Evolutionary conservation across 2,329 filamentous ascomycete species (phyloP), one percentile per base, ranked within the genome.

Genomic region (Alternaria angustiovoidea): DNA sequence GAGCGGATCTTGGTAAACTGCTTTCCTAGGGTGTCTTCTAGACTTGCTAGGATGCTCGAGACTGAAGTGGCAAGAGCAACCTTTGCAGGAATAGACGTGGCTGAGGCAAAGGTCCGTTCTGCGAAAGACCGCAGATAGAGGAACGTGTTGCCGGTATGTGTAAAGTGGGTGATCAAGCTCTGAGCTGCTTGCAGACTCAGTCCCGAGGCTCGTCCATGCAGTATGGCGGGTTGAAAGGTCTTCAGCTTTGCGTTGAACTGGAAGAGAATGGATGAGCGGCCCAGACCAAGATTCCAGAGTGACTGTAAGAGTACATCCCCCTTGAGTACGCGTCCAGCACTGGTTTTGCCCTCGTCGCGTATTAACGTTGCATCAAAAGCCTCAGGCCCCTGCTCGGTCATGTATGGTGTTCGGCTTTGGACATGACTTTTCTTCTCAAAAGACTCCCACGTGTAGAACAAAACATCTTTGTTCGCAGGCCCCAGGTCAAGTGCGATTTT

Each of bases 211-310:
- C 83, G 77, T 1, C 83, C 76, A 54, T 83, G 75, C 4, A 77
- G 68, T 36, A 85, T 72, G 4, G 75, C 75, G 39, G 77, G 80
- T 39, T 79, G 75, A 67, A 94, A 92, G 0, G 79, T 80, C 24
- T 77, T 78, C 28, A 82, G 81, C 3, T 81, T 80, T 2, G 81
- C 74, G 51, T 89, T 81, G 83, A 87, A 92, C 0, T 78, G 72
- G 74, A 92, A 95, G 34, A 95, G 84, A 2, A 90, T 82, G 0
- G 91, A 94, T 39, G 88, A 89, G 48, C 91, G 84, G 0, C 91
- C 92, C 6, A 93, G 84, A 0, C 88, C 87, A 1, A 94, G 80
- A 12, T 88, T 85, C 62, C 90, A 81, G 0, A 94, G 79, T 11
- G 88, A 89, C 18, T 77, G 71, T 2, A 84, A 61, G 4, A 80